phyloP scores from a whole-genome alignment of 2,329 filamentous ascomycete genomes.

The Clarireedia paspali region DNA sequence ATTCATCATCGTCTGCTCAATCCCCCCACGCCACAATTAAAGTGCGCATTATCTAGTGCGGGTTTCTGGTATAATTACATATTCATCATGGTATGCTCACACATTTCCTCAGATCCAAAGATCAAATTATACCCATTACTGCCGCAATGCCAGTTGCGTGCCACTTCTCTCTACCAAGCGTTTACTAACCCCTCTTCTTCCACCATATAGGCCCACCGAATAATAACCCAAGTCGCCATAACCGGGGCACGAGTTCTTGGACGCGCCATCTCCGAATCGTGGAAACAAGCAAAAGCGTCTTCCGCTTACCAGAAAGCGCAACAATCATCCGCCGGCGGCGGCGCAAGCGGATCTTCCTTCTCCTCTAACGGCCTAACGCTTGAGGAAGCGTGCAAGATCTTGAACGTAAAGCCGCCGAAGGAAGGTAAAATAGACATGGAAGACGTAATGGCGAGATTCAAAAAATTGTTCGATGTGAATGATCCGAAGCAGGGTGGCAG shows the following conservation, averaged over 20 bases:
- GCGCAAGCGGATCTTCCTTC: slow-evolving; percentile 32
- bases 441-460: slow-evolving; percentile 78
- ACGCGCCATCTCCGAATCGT: slow-evolving; percentile 87
- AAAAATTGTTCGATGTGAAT: slow-evolving; percentile 89
- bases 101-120: too few species aligned
- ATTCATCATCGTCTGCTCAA: background rate
- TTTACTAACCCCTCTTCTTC: background rate
- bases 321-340: slow-evolving; percentile 44
- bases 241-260: slow-evolving; percentile 88
- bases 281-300: slow-evolving; percentile 86
- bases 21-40: background rate
- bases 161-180: background rate
- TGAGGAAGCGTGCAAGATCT: slow-evolving; percentile 93
- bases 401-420: slow-evolving; percentile 87
- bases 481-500: slow-evolving; percentile 93
- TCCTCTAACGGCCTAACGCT: slow-evolving; percentile 72
- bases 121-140: too few species aligned
- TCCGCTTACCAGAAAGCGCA: slow-evolving; percentile 73
- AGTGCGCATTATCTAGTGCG: background rate
- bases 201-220: slow-evolving; percentile 71
- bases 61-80: background rate
- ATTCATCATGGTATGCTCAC: slow-evolving; percentile 1
- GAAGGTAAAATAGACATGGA: slow-evolving; percentile 71
- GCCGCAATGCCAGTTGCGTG: background rate
- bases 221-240: slow-evolving; percentile 88